Evolutionary conservation across 192 early-diverging fungal genomes (phyloP), one percentile per base, ranked within the genome.

Genomic region (Coemansia sp.): DNA sequence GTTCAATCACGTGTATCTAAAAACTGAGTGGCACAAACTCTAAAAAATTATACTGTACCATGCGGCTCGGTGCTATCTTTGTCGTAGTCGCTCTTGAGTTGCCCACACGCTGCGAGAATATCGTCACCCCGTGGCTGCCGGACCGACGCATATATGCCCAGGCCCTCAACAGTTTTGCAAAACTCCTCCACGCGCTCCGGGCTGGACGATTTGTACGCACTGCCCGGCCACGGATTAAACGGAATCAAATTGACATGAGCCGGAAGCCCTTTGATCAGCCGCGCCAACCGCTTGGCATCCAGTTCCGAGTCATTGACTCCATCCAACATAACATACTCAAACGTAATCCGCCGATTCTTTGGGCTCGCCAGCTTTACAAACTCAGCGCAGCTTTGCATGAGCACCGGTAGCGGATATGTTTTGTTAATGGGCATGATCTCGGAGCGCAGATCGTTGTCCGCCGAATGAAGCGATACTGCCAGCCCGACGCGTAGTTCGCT

Each of bases 261-360:
- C 17, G 90, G 89, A 10, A 91, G 67, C 27, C 81, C 68, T 29
- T 74, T 83, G 32, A 95, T 59, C 52, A 93, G 69, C 29, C 78
- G 65, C 1, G 85, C 86, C 6, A 95, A 69, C 24, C 84, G 77
- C n/a, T 75, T 70, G 17, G 94, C 94, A 55, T 92, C 87, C 3
- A 64, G 63, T 5, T 85, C 65, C 0, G 84, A 83, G 61, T 95
- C 94, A 65, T 95, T 95, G n/a, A 95, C 86, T 50, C 83, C 85
- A 38, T 89, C 83, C 56, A 95, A 82, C 94, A 95, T 92, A 22
- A 93, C 91, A 72, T 95, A 91, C 83, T 95, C 93, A 76, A 95
- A 93, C 7, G 93, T 95, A 54, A 95, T 91, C 50, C 93, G 73
- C 5, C 83, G 75, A 55, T 85, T 87, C 41, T 79, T 77, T 15